Percentiles rank a stretch among this genome's conserved stretches.
phyloP scores from a whole-genome alignment of 495 filamentous ascomycete genomes.

The Talaromyces nanjingensis region DNA sequence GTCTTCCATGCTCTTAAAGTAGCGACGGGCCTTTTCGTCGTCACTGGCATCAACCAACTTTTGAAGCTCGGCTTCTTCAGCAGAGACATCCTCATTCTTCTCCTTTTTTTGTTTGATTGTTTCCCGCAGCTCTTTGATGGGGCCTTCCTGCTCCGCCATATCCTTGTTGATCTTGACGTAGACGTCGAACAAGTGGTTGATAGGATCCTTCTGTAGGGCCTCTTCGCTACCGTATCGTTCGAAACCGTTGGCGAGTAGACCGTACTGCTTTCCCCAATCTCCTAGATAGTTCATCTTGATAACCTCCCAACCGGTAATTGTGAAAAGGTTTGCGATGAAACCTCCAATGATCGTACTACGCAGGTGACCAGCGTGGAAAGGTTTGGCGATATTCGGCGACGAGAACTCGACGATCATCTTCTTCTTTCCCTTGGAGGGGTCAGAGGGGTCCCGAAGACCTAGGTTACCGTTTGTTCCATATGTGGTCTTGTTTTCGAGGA shows the following conservation, averaged over 20 bases:
- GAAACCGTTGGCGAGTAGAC: conserved; percentile 62
- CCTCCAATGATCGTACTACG: conserved; percentile 71
- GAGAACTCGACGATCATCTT: conserved; percentile 67
- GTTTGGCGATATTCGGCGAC: conserved; percentile 70
- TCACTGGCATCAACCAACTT: conserved; percentile 49
- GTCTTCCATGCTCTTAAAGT: conserved; percentile 91
- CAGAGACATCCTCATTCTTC: conserved; percentile 37
- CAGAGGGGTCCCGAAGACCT: conserved; percentile 60
- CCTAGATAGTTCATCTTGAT: conserved; percentile 69
- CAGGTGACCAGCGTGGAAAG: conserved; percentile 67
- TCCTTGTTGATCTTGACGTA: conserved; percentile 59
- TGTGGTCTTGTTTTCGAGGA: conserved; percentile 50
- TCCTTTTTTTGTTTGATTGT: conserved; percentile 47
- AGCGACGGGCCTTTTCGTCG: conserved; percentile 61
- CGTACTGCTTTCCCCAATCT: conserved; percentile 74
- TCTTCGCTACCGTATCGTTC: conserved; percentile 58
- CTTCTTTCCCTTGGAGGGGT: conserved; percentile 65
- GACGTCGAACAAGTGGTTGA: conserved; percentile 63
- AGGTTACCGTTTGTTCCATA: conserved; percentile 62
- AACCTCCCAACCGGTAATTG: conserved; percentile 65
- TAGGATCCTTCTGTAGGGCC: conserved; percentile 52
- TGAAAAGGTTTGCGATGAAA: conserved; percentile 62
- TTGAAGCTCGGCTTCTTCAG: conserved; percentile 41
- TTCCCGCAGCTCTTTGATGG: conserved; percentile 51
- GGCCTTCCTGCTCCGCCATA: conserved; percentile 42